Percentiles rank a stretch among this genome's conserved stretches.
phyloP scores from a whole-genome alignment of 345 rosid genomes.

The Camelina neglecta region DNA sequence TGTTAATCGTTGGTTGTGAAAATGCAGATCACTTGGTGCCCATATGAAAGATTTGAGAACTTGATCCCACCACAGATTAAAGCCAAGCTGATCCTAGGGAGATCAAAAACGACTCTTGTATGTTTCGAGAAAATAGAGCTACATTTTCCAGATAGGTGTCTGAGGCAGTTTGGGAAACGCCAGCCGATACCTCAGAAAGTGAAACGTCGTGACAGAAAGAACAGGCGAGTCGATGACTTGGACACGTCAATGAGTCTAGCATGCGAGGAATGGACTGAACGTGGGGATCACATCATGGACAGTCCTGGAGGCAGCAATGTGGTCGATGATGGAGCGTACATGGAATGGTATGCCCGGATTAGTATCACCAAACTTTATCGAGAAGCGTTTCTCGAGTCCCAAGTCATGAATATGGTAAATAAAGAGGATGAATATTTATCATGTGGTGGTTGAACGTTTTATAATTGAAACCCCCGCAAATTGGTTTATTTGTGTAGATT shows the following conservation, averaged over 20 bases:
- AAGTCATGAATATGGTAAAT: conserved; percentile 49
- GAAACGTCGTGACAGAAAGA: conserved; percentile 65
- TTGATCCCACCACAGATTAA: conserved; percentile 57
- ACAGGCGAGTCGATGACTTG: conserved; percentile 75
- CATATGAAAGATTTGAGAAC: conserved; percentile 59
- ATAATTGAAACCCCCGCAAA: background rate
- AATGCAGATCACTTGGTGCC: conserved; percentile 57
- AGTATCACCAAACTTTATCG: conserved; percentile 49
- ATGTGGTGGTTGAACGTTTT: background rate
- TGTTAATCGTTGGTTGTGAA: conserved; percentile 23
- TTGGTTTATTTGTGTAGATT: conserved; percentile 35
- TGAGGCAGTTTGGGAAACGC: conserved; percentile 69
- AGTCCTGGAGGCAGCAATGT: conserved; percentile 47
- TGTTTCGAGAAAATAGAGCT: conserved; percentile 83
- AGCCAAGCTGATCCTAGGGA: conserved; percentile 59
- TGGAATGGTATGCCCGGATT: conserved; percentile 67
- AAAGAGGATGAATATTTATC: conserved; percentile 15
- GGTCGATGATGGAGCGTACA: conserved; percentile 63
- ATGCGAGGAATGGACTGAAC: conserved; percentile 71
- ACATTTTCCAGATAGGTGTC: conserved; percentile 81
- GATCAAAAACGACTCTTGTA: conserved; percentile 80
- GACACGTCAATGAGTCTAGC: conserved; percentile 72
- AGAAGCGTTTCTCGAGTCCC: conserved; percentile 48
- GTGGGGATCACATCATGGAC: conserved; percentile 54
- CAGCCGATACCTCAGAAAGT: conserved; percentile 75